Conservation (phyloP, 2,329 filamentous ascomycete genomes). For the Phoma herbarum region DNA sequence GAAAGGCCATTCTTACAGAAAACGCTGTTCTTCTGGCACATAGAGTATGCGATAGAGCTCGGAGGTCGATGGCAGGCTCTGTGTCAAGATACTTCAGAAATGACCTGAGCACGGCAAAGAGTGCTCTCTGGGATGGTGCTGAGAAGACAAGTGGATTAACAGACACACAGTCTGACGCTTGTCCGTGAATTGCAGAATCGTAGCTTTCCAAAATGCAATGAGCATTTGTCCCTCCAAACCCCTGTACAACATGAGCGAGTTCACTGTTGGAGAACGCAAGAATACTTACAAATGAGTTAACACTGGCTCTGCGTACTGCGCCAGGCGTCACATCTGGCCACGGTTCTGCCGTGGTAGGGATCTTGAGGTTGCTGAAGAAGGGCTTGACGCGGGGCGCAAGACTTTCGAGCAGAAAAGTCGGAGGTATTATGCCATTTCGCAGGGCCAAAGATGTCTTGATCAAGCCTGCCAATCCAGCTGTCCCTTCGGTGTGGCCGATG, state of each 20-base stretch:
- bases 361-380: constrained; percentile 24
- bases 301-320: constrained; percentile 24
- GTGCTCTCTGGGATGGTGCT: constrained; percentile 6
- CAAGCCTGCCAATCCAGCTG: constrained; percentile 47
- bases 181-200: background rate
- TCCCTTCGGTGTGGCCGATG: constrained; percentile 53
- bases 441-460: constrained; percentile 49
- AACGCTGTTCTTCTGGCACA: constrained; percentile 1
- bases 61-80: background rate
- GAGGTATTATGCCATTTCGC: constrained; percentile 35
- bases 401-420: constrained; percentile 44
- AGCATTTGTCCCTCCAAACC: constrained; percentile 37
- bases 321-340: constrained; percentile 25
- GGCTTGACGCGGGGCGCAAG: constrained; percentile 44
- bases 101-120: background rate
- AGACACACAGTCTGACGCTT: background rate
- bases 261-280: background rate
- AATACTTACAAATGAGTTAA: constrained; percentile 27
- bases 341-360: constrained; percentile 10
- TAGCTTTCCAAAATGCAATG: constrained; percentile 35
- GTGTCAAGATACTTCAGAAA: background rate
- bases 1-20: background rate
- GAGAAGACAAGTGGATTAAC: constrained; percentile 19
- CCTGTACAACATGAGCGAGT: constrained; percentile 1
- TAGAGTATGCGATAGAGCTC: constrained; percentile 9